A percentile compares a stretch with the other conserved stretches of the same genome.
These are phyloP conservation scores for Tylopilus subfusipes DNA, from an alignment of 768 basidiomycete species.

Conservation along the genomic window DNA sequence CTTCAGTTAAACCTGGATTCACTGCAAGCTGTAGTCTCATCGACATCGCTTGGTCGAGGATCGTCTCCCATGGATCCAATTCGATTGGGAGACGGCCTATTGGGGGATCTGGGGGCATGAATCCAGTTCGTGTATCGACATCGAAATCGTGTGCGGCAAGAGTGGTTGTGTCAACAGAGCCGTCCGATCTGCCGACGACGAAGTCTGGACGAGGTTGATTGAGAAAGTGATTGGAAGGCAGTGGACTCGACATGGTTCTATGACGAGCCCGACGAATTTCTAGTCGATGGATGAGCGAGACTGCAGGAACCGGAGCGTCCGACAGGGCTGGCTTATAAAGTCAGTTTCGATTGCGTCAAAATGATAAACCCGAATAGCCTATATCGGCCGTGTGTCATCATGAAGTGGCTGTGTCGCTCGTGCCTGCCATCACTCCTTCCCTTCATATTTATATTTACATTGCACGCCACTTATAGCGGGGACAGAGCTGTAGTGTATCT, in stretches of 20 bases:
- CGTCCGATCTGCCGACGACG: conserved; percentile 20
- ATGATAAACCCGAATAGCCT: too few relatives aligned
- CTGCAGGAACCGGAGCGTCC: neutral
- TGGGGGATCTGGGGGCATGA: conserved; percentile 82
- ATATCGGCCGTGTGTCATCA: neutral
- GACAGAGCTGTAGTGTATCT: too few relatives aligned
- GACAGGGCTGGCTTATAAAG: neutral
- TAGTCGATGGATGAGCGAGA: neutral
- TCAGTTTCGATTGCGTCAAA: neutral
- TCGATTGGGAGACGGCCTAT: conserved; percentile 52
- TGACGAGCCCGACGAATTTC: neutral
- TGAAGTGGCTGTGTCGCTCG: neutral
- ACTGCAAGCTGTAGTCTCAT: conserved; percentile 51
- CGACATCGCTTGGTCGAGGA: conserved; percentile 48
- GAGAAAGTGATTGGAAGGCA: conserved; percentile 33
- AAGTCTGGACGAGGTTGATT: conserved; percentile 33
- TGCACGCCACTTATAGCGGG: too few relatives aligned
- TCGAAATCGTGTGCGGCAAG: conserved; percentile 88
- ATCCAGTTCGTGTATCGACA: conserved; percentile 86
- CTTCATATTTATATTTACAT: too few relatives aligned
- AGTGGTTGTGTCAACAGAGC: conserved; percentile 50
- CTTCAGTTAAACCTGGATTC: conserved; percentile 39
- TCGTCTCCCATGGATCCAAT: conserved; percentile 74
- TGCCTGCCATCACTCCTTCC: too few relatives aligned
- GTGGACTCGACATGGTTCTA: conserved; percentile 11